These are phyloP conservation scores for Phalaenopsis aphrodite DNA, from an alignment of 106 monocot genomes.

Conservation along the genomic window DNA sequence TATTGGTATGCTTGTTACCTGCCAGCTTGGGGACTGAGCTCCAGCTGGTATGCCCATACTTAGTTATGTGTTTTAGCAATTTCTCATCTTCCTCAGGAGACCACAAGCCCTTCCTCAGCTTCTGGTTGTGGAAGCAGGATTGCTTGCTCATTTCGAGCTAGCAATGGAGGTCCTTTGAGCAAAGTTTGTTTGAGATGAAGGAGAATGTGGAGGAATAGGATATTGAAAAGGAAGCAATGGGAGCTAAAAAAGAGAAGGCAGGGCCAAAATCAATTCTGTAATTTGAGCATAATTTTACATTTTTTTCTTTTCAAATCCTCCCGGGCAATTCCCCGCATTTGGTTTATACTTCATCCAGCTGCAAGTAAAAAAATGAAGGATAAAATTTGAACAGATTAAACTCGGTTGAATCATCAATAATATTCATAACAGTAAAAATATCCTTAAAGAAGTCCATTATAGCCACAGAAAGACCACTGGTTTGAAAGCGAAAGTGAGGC, in stretches of 20 bases:
- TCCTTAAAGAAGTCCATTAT: no score
- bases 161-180: neutral
- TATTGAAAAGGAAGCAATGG: neutral
- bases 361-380: no score
- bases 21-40: conserved; percentile 45
- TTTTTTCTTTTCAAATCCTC: neutral
- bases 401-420: no score
- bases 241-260: neutral
- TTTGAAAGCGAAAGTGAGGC: no score
- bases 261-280: neutral
- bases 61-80: conserved; percentile 24
- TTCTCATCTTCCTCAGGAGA: conserved; percentile 44
- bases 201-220: neutral
- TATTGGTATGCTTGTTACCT: conserved; percentile 12
- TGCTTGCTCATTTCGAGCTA: conserved; percentile 28
- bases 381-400: no score
- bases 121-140: conserved; percentile 38
- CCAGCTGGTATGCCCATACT: conserved; percentile 36
- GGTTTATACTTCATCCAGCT: no score
- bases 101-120: conserved; percentile 39
- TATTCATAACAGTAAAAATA: no score
- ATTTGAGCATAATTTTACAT: neutral
- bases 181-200: neutral
- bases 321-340: no score
- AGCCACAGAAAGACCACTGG: no score